phyloP scores from a whole-genome alignment of 1,284 basidiomycete genomes.

The Meira miltonrushii region DNA sequence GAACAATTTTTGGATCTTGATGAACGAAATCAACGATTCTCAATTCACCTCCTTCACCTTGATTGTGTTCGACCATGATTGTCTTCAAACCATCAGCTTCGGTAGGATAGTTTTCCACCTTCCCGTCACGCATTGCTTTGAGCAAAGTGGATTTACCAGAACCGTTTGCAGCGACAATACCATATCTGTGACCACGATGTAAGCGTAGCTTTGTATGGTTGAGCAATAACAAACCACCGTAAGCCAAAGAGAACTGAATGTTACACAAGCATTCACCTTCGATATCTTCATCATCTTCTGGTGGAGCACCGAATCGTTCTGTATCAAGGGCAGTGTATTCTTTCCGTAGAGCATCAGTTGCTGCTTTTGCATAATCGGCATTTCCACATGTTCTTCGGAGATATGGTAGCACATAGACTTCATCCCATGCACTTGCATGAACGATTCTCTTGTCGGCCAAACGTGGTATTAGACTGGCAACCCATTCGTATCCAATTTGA shows the following conservation, averaged over 20 bases:
- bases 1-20: slow-evolving; percentile 59
- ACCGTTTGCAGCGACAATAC: slow-evolving; percentile 91
- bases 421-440: slow-evolving; percentile 46
- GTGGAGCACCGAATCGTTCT: slow-evolving; percentile 45
- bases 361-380: slow-evolving; percentile 32
- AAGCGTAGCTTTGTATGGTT: slow-evolving; percentile 91
- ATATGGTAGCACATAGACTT: slow-evolving; percentile 51
- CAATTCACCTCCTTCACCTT: slow-evolving; percentile 78
- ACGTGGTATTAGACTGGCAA: slow-evolving; percentile 38
- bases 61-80: slow-evolving; percentile 94
- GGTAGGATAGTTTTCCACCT: slow-evolving; percentile 90
- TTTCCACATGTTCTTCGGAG: slow-evolving; percentile 52
- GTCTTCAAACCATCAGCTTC: slow-evolving; percentile 71
- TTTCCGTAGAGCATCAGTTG: slow-evolving; percentile 40
- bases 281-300: slow-evolving; percentile 65
- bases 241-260: slow-evolving; percentile 89
- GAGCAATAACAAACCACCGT: slow-evolving; percentile 87
- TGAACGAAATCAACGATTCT: slow-evolving; percentile 84
- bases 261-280: slow-evolving; percentile 71
- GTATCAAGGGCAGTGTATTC: slow-evolving; percentile 44
- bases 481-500: slow-evolving; percentile 40
- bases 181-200: slow-evolving; percentile 79
- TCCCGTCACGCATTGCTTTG: slow-evolving; percentile 88
- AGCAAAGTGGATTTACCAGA: slow-evolving; percentile 94
- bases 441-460: slow-evolving; percentile 50